A percentile compares a stretch with the other conserved stretches of the same genome.
phyloP scores from a whole-genome alignment of 257 asterid species.

The Fraxinus cuspidata region DNA sequence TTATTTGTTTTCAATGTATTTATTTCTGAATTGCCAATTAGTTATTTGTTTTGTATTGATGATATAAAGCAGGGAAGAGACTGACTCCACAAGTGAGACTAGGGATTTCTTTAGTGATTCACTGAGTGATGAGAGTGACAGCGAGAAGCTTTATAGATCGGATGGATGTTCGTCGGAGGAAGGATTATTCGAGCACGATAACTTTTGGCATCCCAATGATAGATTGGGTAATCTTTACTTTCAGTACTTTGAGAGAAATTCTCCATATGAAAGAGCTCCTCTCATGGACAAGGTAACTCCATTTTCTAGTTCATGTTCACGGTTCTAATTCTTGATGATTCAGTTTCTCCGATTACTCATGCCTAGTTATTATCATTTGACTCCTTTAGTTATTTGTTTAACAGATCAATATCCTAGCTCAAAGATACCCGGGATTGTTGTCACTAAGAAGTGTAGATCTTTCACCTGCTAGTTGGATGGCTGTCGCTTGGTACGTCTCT shows the following conservation, averaged over 20 bases:
- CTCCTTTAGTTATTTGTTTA: slow-evolving; percentile 4
- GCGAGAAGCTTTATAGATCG: slow-evolving; percentile 66
- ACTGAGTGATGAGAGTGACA: slow-evolving; percentile 70
- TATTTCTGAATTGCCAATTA: background rate
- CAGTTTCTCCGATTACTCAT: background rate
- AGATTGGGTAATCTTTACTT: slow-evolving; percentile 66
- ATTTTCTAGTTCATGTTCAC: background rate
- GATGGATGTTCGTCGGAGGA: slow-evolving; percentile 72
- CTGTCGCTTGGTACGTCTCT: slow-evolving; percentile 68
- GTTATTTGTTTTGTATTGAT: background rate
- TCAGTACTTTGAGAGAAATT: slow-evolving; percentile 62
- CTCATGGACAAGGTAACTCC: slow-evolving; percentile 63
- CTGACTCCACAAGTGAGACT: slow-evolving; percentile 54
- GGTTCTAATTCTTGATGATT: background rate
- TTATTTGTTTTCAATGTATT: too few relatives aligned
- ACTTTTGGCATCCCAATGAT: slow-evolving; percentile 45
- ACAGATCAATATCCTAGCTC: slow-evolving; percentile 53
- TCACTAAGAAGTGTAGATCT: slow-evolving; percentile 71
- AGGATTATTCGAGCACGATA: slow-evolving; percentile 49
- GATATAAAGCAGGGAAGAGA: slow-evolving; percentile 44
- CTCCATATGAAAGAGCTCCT: slow-evolving; percentile 73
- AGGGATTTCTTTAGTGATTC: slow-evolving; percentile 74
- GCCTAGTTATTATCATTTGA: slow-evolving; percentile 3
- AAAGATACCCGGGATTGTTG: slow-evolving; percentile 60
- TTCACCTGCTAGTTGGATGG: slow-evolving; percentile 96